A percentile compares a stretch with the other conserved stretches of the same genome.
These are phyloP conservation scores for Pachysandra terminalis DNA, from an alignment of 164 flowering plant genomes.

Conservation along the genomic window DNA sequence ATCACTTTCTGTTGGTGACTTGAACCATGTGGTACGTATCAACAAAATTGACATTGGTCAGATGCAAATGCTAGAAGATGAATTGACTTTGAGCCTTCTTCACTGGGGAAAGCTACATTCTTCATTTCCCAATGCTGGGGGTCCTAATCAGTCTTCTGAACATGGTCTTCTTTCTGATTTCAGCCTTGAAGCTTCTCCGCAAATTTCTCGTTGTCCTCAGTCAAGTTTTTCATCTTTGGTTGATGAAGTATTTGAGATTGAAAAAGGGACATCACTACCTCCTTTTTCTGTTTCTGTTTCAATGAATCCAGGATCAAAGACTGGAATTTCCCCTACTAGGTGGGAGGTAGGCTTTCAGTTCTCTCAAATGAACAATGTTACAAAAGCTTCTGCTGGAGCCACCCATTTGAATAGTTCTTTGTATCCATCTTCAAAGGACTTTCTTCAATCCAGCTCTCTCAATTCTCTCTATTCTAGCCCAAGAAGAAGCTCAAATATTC, in stretches of 20 bases:
- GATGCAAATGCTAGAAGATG: conserved; percentile 83
- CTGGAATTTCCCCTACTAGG: conserved; percentile 52
- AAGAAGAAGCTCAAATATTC: conserved; percentile 42
- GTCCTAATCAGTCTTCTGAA: conserved; percentile 41
- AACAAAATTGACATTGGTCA: conserved; percentile 66
- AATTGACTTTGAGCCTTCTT: conserved; percentile 65
- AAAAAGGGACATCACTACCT: conserved; percentile 52
- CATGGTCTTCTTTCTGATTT: conserved; percentile 47
- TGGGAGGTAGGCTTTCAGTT: conserved; percentile 57
- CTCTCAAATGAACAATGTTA: conserved; percentile 33
- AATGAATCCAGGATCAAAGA: conserved; percentile 37
- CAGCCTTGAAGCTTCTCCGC: conserved; percentile 41
- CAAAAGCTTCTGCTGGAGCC: conserved; percentile 32
- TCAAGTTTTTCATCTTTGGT: conserved; percentile 76
- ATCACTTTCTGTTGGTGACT: conserved; percentile 37
- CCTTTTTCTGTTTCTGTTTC: conserved; percentile 33
- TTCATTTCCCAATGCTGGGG: conserved; percentile 36
- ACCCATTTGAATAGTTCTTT: conserved; percentile 32
- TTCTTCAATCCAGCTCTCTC: conserved; percentile 46
- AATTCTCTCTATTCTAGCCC: conserved; percentile 47
- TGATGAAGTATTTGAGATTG: conserved; percentile 89
- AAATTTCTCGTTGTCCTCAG: conserved; percentile 28
- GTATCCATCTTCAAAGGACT: conserved; percentile 49
- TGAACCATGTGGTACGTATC: conserved; percentile 45
- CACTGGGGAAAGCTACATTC: conserved; percentile 42